These are phyloP conservation scores for Emergomyces pasteurianus DNA, from an alignment of 2,329 filamentous ascomycete species.

Conservation along the genomic window DNA sequence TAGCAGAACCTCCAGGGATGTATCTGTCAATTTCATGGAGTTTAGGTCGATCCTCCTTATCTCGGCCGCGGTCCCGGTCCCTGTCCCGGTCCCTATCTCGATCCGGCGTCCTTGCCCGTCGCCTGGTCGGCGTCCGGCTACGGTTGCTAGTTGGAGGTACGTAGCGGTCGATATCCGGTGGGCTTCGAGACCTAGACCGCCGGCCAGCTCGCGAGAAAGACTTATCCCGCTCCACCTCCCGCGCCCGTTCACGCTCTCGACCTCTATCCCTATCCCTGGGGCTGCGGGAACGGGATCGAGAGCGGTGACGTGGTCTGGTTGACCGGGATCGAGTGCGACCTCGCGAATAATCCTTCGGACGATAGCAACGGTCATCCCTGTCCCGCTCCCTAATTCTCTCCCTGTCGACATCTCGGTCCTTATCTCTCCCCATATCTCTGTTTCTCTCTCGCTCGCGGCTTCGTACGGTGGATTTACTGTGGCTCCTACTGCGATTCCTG, in stretches of 20 bases:
- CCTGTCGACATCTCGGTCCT: slow-evolving; percentile 16
- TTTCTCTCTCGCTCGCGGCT: slow-evolving; percentile 8
- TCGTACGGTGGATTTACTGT: slow-evolving; percentile 22
- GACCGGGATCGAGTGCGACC: slow-evolving; percentile 10
- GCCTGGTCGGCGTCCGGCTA: slow-evolving; percentile 24
- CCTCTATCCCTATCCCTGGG: slow-evolving; percentile 8
- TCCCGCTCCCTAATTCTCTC: slow-evolving; percentile 14
- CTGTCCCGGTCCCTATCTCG: slow-evolving; percentile 2
- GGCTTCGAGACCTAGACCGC: slow-evolving; percentile 23
- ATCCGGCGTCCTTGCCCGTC: slow-evolving; percentile 1
- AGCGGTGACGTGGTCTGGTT: slow-evolving; percentile 8
- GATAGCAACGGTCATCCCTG: slow-evolving; percentile 13
- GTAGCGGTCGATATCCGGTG: slow-evolving; percentile 33
- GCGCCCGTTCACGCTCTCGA: slow-evolving; percentile 5
- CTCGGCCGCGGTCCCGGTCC: background rate
- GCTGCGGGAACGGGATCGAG: slow-evolving; percentile 14
- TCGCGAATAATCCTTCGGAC: slow-evolving; percentile 12
- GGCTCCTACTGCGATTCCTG: slow-evolving; percentile 18
- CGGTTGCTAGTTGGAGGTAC: slow-evolving; percentile 21
- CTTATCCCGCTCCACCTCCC: slow-evolving; percentile 11
- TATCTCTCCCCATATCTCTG: slow-evolving; percentile 14
- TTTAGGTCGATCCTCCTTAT: slow-evolving; percentile 20
- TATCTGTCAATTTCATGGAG: slow-evolving; percentile 35
- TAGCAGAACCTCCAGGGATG: slow-evolving; percentile 24
- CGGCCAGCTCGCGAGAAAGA: slow-evolving; percentile 13